phyloP scores from a whole-genome alignment of 257 asterid species.

The Mentha longifolia region DNA sequence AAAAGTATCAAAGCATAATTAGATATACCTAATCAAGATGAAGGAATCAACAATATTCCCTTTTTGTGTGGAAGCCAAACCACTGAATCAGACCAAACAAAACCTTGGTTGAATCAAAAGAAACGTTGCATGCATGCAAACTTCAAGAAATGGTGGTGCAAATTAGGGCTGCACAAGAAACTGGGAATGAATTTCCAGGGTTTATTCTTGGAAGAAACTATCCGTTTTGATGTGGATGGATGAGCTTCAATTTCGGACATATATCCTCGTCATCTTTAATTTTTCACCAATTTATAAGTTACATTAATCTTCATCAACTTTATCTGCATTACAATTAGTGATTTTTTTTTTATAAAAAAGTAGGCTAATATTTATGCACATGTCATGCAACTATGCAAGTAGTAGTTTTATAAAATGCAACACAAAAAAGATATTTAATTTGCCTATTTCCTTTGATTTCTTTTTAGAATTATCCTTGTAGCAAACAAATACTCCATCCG shows the following conservation, averaged over 20 bases:
- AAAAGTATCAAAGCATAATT: neutral
- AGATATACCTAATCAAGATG: constrained; percentile 39
- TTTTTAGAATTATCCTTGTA: too few species aligned
- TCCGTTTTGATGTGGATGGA: constrained; percentile 40
- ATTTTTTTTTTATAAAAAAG: too few species aligned
- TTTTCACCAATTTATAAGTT: constrained; percentile 5
- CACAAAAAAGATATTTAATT: too few species aligned
- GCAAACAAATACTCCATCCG: too few species aligned
- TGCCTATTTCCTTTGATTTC: too few species aligned
- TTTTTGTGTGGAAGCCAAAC: constrained; percentile 16
- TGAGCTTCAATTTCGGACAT: constrained; percentile 51
- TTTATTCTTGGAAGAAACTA: constrained; percentile 38
- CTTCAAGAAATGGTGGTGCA: constrained; percentile 28
- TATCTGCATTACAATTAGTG: neutral
- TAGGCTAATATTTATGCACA: too few species aligned
- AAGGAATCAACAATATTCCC: constrained; percentile 21
- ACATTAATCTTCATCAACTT: neutral
- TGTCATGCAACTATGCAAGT: too few species aligned
- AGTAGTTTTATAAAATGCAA: too few species aligned
- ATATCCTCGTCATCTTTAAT: constrained; percentile 12
- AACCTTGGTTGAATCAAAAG: constrained; percentile 34
- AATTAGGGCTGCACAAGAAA: constrained; percentile 35
- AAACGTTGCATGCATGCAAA: constrained; percentile 12
- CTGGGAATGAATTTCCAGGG: constrained; percentile 43
- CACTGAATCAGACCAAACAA: constrained; percentile 29